Conservation (phyloP, 257 asterid genomes). For the Solanum bulbocastanum region DNA sequence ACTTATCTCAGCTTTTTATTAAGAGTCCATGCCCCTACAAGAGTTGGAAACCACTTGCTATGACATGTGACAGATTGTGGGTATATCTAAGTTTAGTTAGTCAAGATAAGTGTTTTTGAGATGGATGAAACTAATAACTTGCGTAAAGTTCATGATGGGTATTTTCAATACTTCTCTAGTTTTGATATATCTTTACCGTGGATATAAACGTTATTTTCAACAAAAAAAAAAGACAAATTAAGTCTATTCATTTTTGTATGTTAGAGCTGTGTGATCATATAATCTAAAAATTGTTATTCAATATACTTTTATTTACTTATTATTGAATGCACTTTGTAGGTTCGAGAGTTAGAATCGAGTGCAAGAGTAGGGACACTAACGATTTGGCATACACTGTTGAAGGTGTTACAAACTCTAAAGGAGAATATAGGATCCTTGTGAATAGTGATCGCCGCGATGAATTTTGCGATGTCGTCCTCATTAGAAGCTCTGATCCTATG, state of each 20-base stretch:
- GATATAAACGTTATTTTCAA: neutral
- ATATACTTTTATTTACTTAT: neutral
- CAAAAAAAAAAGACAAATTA: neutral
- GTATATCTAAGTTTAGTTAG: too few species aligned
- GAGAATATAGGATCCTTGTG: conserved; percentile 41
- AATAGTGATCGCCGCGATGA: conserved; percentile 48
- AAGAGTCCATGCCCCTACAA: too few species aligned
- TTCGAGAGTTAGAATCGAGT: conserved; percentile 40
- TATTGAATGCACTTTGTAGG: conserved; percentile 17
- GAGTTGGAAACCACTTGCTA: too few species aligned
- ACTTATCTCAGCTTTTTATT: too few species aligned
- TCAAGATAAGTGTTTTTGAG: too few species aligned
- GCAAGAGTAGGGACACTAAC: conserved; percentile 27
- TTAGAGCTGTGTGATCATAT: neutral
- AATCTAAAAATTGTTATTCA: neutral
- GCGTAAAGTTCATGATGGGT: rapidly evolving
- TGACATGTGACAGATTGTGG: too few species aligned
- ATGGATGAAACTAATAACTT: too few species aligned
- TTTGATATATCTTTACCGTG: neutral
- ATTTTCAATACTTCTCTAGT: too few species aligned
- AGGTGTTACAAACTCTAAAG: conserved; percentile 28
- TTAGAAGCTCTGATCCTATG: conserved; percentile 36
- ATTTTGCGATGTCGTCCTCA: conserved; percentile 36
- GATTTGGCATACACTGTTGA: conserved; percentile 17
- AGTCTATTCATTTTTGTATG: neutral